These are phyloP conservation scores for Sporothrix protearum DNA, from an alignment of 2,329 filamentous ascomycete species.

Conservation along the genomic window DNA sequence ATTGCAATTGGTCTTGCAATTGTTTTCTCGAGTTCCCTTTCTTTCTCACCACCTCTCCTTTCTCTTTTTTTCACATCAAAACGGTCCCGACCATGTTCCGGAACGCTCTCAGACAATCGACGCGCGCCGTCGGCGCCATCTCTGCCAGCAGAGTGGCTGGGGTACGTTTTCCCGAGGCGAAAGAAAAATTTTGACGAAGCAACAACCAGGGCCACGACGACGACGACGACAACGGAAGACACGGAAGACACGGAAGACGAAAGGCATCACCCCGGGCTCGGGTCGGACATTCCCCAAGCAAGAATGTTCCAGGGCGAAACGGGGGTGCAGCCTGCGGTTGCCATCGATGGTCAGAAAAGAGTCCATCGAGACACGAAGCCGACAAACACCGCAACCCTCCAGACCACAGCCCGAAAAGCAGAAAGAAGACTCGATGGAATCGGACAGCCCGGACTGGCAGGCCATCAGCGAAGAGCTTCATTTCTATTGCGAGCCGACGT, in stretches of 20 bases:
- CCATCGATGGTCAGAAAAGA: background rate
- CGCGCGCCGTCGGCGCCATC: conserved; percentile 90
- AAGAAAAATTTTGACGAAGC: background rate
- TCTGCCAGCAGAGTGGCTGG: conserved; percentile 89
- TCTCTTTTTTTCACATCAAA: conserved; percentile 19
- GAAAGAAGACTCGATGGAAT: background rate
- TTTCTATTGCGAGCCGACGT: background rate
- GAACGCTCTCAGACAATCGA: conserved; percentile 95
- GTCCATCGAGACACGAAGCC: background rate
- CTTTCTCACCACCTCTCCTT: conserved; percentile 48
- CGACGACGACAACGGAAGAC: conserved; percentile 28
- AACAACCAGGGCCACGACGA: background rate
- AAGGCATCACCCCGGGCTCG: conserved; percentile 15
- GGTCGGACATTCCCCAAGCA: background rate
- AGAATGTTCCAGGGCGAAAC: background rate
- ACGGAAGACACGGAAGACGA: conserved; percentile 37
- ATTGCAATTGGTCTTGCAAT: conserved; percentile 57
- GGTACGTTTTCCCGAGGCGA: conserved; percentile 63
- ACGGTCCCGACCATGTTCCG: conserved; percentile 72
- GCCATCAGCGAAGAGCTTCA: background rate
- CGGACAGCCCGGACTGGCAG: conserved; percentile 4
- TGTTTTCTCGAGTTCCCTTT: conserved; percentile 36
- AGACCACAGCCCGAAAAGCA: background rate
- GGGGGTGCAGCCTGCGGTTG: background rate
- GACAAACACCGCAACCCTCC: conserved; percentile 7